Conservation (phyloP, 305 asterid species). For the Rubia tinctorum region DNA sequence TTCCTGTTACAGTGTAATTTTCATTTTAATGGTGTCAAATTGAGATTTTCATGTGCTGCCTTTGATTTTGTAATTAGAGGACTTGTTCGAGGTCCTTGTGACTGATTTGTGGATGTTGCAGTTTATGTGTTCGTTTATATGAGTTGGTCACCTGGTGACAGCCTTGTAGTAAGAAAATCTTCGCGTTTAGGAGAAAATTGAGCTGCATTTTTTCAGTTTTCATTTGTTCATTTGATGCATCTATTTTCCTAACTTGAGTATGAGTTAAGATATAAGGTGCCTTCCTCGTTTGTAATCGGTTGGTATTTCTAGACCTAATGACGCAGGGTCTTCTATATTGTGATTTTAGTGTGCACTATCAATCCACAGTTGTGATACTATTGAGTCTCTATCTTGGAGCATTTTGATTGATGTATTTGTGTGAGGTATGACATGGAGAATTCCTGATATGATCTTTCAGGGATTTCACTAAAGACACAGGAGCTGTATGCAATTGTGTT, state of each 20-base stretch:
- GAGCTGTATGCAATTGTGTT: slow-evolving; percentile 80
- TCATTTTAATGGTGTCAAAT: neutral
- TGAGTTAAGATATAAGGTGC: neutral
- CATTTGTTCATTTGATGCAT: neutral
- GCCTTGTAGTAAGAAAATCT: neutral
- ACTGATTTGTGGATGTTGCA: too few species aligned
- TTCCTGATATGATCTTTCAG: slow-evolving; percentile 22
- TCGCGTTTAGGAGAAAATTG: neutral
- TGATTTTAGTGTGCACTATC: neutral
- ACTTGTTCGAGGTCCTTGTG: neutral
- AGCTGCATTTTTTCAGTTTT: neutral
- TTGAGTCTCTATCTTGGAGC: neutral
- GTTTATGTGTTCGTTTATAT: neutral
- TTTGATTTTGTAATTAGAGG: neutral
- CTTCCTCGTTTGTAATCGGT: neutral
- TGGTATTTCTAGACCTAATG: too few species aligned
- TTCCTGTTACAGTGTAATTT: neutral
- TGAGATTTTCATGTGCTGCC: neutral
- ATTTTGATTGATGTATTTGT: neutral
- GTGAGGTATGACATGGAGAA: neutral
- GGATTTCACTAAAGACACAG: slow-evolving; percentile 91
- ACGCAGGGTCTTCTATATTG: too few species aligned
- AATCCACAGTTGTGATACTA: neutral
- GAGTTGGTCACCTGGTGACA: neutral
- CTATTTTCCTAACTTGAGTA: neutral